A percentile compares a stretch with the other conserved stretches of the same genome.
phyloP scores from a whole-genome alignment of 106 monocot species.

The Platanthera guangdongensis region DNA sequence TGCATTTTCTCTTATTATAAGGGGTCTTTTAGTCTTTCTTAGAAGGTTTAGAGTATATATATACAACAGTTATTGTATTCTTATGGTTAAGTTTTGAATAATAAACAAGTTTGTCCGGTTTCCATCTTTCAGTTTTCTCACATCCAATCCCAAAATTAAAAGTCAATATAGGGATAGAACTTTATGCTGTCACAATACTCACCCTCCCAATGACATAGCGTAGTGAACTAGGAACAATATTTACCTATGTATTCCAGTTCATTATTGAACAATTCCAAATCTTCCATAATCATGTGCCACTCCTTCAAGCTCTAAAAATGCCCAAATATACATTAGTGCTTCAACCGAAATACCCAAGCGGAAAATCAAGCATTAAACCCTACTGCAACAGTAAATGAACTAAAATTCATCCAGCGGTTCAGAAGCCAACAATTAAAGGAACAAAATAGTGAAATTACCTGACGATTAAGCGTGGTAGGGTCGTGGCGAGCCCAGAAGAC shows the following conservation, averaged over 20 bases:
- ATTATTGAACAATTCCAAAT: neutral
- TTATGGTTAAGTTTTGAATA: too few species aligned
- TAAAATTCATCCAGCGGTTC: neutral
- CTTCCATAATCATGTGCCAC: neutral
- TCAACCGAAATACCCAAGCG: neutral
- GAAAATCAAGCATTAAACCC: neutral
- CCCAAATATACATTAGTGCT: neutral
- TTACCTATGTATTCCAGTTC: neutral
- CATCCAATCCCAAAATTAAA: too few species aligned
- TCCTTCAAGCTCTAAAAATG: slow-evolving; percentile 1
- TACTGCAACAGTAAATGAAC: too few species aligned
- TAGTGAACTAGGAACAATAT: neutral
- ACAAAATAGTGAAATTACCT: slow-evolving; percentile 30
- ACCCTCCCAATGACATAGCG: neutral
- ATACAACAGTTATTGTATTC: too few species aligned
- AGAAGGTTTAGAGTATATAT: too few species aligned
- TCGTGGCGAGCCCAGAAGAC: slow-evolving; percentile 76
- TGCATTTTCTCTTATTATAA: too few species aligned
- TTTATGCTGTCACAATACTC: too few species aligned
- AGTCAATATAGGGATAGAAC: too few species aligned
- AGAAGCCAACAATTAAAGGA: neutral
- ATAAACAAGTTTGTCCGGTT: too few species aligned
- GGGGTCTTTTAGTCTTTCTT: too few species aligned
- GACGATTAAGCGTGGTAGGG: slow-evolving; percentile 81
- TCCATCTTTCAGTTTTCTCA: too few species aligned